These are phyloP conservation scores for Colletotrichum sp. DNA, from an alignment of 2,329 filamentous ascomycete species.

Conservation along the genomic window DNA sequence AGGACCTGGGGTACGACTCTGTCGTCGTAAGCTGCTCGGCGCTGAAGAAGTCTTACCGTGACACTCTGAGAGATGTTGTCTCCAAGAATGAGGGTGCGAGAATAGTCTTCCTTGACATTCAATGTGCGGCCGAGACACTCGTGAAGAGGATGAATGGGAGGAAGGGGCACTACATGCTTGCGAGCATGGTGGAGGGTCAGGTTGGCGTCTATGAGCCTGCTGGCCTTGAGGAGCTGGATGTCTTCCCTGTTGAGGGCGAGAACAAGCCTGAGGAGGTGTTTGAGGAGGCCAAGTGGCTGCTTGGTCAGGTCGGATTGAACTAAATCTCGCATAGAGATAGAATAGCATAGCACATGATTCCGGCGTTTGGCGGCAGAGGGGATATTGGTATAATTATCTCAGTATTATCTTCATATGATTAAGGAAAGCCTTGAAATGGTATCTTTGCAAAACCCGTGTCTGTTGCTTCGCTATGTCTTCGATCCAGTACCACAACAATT, in stretches of 20 bases:
- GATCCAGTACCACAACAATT: background rate
- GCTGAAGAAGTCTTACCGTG: conserved; percentile 36
- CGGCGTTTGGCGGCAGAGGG: background rate
- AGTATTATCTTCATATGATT: background rate
- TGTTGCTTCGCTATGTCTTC: background rate
- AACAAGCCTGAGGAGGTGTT: conserved; percentile 12
- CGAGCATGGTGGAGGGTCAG: conserved; percentile 38
- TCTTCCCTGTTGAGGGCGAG: conserved; percentile 34
- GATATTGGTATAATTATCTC: background rate
- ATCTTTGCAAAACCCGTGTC: background rate
- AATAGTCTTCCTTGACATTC: conserved; percentile 39
- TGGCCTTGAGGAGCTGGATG: conserved; percentile 33
- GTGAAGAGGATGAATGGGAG: conserved; percentile 29
- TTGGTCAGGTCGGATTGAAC: conserved; percentile 1
- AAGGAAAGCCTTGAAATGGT: background rate
- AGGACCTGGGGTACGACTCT: conserved; percentile 28
- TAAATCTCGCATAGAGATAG: background rate
- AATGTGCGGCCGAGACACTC: conserved; percentile 33
- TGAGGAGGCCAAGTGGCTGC: conserved; percentile 24
- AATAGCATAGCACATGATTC: background rate
- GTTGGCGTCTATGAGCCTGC: conserved; percentile 33
- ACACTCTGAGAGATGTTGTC: conserved; percentile 29
- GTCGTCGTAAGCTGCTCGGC: conserved; percentile 45
- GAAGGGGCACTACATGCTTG: conserved; percentile 39
- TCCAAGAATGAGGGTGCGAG: conserved; percentile 19